Conservation (phyloP, 768 basidiomycete genomes). For the Boletales sp. region DNA sequence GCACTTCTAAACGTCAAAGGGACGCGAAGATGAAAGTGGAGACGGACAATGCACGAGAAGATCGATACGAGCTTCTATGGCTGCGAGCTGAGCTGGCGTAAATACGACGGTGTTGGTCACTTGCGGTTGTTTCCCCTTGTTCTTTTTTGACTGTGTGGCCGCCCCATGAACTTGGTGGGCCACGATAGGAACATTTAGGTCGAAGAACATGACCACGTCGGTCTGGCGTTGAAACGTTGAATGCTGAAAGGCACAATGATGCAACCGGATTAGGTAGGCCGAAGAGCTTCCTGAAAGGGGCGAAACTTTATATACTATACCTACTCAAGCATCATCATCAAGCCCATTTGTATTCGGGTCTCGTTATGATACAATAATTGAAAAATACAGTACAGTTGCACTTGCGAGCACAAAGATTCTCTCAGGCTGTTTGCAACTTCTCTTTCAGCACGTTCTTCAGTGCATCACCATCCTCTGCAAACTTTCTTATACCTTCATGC, state of each 20-base stretch:
- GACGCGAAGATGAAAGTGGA: not conserved
- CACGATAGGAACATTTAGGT: slow-evolving; percentile 58
- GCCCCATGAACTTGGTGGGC: slow-evolving; percentile 16
- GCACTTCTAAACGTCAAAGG: slow-evolving; percentile 9
- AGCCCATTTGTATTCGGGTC: too few species aligned
- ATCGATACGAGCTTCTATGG: slow-evolving; percentile 63
- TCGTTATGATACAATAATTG: too few species aligned
- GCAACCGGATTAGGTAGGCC: too few species aligned
- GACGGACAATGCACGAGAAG: slow-evolving; percentile 68
- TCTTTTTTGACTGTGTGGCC: slow-evolving; percentile 21
- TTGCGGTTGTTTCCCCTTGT: slow-evolving; percentile 35
- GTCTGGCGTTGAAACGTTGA: too few species aligned
- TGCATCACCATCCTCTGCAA: slow-evolving; percentile 86
- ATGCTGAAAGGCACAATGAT: too few species aligned
- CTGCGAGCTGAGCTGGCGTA: slow-evolving; percentile 52
- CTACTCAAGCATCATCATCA: too few species aligned
- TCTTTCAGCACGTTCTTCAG: slow-evolving; percentile 77
- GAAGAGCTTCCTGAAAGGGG: not conserved
- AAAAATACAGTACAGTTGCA: not conserved
- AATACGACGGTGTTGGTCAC: slow-evolving; percentile 34
- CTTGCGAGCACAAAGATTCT: not conserved
- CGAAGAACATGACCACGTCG: slow-evolving; percentile 58
- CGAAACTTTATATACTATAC: too few species aligned
- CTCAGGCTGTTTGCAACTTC: slow-evolving; percentile 40
- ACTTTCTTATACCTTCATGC: slow-evolving; percentile 96